Base-by-base conservation (phyloP, 192 early-diverging fungal genomes). In the Neocallimastix lanati region DNA sequence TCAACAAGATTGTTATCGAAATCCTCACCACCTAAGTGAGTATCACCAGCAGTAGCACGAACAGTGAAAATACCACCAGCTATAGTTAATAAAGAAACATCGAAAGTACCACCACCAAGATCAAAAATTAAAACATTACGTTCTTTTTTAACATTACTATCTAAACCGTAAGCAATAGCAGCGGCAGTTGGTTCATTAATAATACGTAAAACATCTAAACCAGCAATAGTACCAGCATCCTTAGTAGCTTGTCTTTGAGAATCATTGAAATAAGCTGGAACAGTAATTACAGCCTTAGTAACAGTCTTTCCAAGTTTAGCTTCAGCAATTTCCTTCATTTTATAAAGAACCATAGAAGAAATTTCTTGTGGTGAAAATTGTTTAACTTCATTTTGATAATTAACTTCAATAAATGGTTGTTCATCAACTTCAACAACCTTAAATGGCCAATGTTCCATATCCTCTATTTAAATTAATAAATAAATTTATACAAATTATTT, bases 161-260 rank as follows among this genome's bases (percentile, higher is more conserved):
- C 91, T 84, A 94, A 86, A 82, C 93, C 92, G 86, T 94, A 94
- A 58, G 93, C 93, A 80, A 93, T 91, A 58, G 93, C 93, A 35
- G 94, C 94, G 79, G 94, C 94, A 15, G 93, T 96, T 81, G 94
- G 93, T 85, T 94, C 94, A 91, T 94, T 96, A 85, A 94, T 92
- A 87, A 96, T 93, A 83, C 94, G 92, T 84, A 93, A 89, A 79
- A 96, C 92, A 77, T 94, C 91, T 76, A 96, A 87, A 79, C 93
- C 93, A 33, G 94, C 87, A 84, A 96, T 96, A 85, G 81, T 82
- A 86, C 94, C 94, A 78, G 94, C 94, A 86, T 96, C 94, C 89
- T 94, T 94, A 86, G 93, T 94, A 76, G 94, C 93, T 81, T 94
- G 92, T 87, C 93, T 92, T 89, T 95, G 94, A 80, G 92, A 88